Percentiles rank a stretch among this genome's conserved stretches.
Evolutionary conservation across 2,329 filamentous ascomycete genomes (phyloP).

Genomic region (Emericellopsis cladophorae): DNA sequence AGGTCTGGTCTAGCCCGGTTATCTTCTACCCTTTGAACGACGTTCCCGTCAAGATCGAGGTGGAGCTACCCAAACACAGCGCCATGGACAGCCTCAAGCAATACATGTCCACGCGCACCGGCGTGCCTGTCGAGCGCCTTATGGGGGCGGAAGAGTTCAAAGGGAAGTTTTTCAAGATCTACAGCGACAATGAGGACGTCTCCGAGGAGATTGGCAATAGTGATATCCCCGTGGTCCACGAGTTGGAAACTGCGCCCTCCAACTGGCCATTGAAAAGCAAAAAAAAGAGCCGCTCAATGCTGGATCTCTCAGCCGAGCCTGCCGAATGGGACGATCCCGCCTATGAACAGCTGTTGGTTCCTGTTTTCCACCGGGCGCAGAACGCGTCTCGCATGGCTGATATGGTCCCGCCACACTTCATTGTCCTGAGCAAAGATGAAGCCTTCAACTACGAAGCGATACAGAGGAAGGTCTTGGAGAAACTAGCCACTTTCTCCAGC

Average conservation of each 20-base stretch:
- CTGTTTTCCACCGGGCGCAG: constrained; percentile 50
- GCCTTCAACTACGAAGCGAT: constrained; percentile 55
- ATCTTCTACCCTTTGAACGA: constrained; percentile 69
- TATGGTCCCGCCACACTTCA: constrained; percentile 48
- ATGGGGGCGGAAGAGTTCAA: constrained; percentile 75
- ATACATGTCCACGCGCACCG: constrained; percentile 54
- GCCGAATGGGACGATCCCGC: constrained; percentile 47
- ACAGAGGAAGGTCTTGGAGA: constrained; percentile 66
- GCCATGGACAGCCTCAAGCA: constrained; percentile 57
- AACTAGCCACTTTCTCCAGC: constrained; percentile 65
- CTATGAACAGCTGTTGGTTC: constrained; percentile 56
- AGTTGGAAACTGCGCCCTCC: constrained; percentile 67
- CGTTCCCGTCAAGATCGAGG: constrained; percentile 54
- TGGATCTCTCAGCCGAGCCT: constrained; percentile 32
- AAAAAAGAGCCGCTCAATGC: constrained; percentile 36
- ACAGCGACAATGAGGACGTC: constrained; percentile 55
- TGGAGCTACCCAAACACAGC: constrained; percentile 71
- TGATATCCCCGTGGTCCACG: constrained; percentile 56
- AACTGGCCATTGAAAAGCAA: constrained; percentile 52
- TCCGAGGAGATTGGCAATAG: constrained; percentile 60
- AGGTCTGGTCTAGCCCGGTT: constrained; percentile 63
- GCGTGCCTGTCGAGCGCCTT: constrained; percentile 51
- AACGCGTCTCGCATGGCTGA: constrained; percentile 17
- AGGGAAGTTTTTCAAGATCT: constrained; percentile 75
- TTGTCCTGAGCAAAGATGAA: constrained; percentile 65